Percentiles rank a stretch among this genome's conserved stretches.
Evolutionary conservation across 371 early-diverging fungal genomes (phyloP).

Genomic region (Zopfochytrium polystomum): DNA sequence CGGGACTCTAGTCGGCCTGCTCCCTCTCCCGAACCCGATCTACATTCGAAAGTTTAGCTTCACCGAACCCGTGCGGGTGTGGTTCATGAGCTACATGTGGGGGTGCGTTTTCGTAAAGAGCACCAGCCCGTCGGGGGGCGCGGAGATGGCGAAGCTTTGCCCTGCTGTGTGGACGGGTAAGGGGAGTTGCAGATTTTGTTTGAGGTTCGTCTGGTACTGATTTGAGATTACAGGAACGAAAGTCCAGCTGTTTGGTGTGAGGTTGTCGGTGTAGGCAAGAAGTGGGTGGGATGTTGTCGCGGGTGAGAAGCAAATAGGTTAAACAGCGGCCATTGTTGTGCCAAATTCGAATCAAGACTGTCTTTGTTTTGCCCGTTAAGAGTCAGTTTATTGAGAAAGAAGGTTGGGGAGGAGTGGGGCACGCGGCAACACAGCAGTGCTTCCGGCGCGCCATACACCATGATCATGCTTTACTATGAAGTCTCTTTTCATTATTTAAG

Average conservation of each 20-base stretch:
- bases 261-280: too few relatives aligned
- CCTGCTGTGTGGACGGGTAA: constrained; percentile 47
- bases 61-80: constrained; percentile 36
- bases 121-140: constrained; percentile 23
- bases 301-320: too few relatives aligned
- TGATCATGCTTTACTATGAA: too few relatives aligned
- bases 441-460: too few relatives aligned
- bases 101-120: constrained; percentile 39
- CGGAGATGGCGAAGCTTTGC: constrained; percentile 38
- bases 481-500: too few relatives aligned
- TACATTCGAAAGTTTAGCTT: constrained; percentile 36
- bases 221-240: not conserved
- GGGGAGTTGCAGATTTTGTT: not conserved
- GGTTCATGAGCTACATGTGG: constrained; percentile 51
- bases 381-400: too few relatives aligned
- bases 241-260: constrained; percentile 2
- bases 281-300: too few relatives aligned
- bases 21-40: constrained; percentile 48
- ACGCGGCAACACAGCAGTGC: too few relatives aligned
- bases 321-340: too few relatives aligned
- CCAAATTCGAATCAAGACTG: too few relatives aligned
- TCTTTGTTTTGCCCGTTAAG: too few relatives aligned
- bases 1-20: constrained; percentile 47
- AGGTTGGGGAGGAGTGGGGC: too few relatives aligned
- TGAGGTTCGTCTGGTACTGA: not conserved